These are phyloP conservation scores for Helichrysum umbraculigerum DNA, from an alignment of 129 eudicot genomes.

Conservation along the genomic window DNA sequence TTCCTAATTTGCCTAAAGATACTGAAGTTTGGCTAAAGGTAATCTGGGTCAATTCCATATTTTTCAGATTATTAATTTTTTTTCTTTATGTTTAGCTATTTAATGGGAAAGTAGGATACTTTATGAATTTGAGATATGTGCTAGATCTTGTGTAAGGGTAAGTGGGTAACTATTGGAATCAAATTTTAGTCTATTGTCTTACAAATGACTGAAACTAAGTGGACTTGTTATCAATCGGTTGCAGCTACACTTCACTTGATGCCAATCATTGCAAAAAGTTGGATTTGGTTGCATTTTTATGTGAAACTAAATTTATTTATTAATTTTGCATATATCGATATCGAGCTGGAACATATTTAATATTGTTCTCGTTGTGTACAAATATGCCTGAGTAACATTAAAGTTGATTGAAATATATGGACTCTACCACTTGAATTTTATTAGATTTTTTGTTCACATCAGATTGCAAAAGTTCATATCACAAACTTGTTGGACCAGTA, in stretches of 20 bases:
- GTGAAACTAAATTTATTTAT: neutral
- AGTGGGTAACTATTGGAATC: neutral
- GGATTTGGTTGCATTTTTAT: neutral
- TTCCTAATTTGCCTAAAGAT: conserved; percentile 81
- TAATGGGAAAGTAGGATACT: neutral
- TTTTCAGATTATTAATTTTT: neutral
- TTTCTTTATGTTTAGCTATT: neutral
- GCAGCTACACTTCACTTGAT: neutral
- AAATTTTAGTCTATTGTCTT: neutral
- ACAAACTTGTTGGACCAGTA: neutral
- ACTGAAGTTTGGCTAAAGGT: conserved; percentile 93
- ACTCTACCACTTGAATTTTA: neutral
- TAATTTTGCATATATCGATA: neutral
- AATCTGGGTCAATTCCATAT: neutral
- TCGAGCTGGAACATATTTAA: no score
- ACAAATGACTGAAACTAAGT: neutral
- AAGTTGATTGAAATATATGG: neutral
- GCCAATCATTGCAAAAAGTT: neutral
- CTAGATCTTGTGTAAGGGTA: neutral
- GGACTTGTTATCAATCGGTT: neutral
- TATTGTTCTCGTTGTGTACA: neutral
- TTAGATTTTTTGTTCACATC: neutral
- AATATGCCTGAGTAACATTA: neutral
- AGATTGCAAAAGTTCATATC: neutral
- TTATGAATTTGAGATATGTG: neutral